These are phyloP conservation scores for Mortierella sp. DNA, from an alignment of 371 early-diverging fungal genomes.

Conservation along the genomic window DNA sequence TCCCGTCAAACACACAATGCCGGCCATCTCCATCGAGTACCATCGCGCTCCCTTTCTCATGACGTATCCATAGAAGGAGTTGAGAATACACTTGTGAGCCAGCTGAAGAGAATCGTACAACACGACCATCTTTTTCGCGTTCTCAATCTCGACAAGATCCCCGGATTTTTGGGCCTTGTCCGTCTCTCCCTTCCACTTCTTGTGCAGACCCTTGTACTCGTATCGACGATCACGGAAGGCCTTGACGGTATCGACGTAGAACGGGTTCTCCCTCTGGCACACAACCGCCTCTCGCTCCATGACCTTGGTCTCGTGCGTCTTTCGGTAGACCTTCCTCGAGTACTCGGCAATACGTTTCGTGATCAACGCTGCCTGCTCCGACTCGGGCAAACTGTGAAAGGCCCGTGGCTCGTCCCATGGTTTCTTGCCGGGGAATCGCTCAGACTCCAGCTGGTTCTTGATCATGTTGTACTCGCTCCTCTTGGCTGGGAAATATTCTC, in stretches of 20 bases:
- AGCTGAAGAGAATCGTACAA: constrained; percentile 98
- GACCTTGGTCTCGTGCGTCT: constrained; percentile 83
- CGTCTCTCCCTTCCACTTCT: constrained; percentile 89
- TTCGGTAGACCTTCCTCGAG: constrained; percentile 92
- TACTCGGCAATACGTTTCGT: constrained; percentile 91
- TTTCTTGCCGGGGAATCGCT: constrained; percentile 79
- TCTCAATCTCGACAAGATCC: constrained; percentile 81
- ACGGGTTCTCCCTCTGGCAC: constrained; percentile 99
- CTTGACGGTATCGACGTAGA: constrained; percentile 98
- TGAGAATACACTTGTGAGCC: constrained; percentile 99
- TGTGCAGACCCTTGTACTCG: constrained; percentile 96
- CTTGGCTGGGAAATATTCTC: constrained; percentile 96
- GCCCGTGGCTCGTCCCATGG: constrained; percentile 69
- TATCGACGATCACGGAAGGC: constrained; percentile 99
- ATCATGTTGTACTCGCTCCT: constrained; percentile 95
- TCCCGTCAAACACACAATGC: constrained; percentile 98
- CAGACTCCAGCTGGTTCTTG: constrained; percentile 84
- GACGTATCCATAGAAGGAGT: constrained; percentile 99
- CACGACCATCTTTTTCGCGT: constrained; percentile 95
- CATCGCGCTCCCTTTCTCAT: constrained; percentile 99
- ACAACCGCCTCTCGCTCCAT: constrained; percentile 90
- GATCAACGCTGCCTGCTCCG: constrained; percentile 81
- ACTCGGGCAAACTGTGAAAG: constrained; percentile 77
- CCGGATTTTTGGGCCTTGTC: constrained; percentile 79
- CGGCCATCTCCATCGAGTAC: constrained; percentile 99